A percentile compares a stretch with the other conserved stretches of the same genome.
Evolutionary conservation across 208 protist genomes (phyloP).

Genomic region (Trypanosoma rangeli): DNA sequence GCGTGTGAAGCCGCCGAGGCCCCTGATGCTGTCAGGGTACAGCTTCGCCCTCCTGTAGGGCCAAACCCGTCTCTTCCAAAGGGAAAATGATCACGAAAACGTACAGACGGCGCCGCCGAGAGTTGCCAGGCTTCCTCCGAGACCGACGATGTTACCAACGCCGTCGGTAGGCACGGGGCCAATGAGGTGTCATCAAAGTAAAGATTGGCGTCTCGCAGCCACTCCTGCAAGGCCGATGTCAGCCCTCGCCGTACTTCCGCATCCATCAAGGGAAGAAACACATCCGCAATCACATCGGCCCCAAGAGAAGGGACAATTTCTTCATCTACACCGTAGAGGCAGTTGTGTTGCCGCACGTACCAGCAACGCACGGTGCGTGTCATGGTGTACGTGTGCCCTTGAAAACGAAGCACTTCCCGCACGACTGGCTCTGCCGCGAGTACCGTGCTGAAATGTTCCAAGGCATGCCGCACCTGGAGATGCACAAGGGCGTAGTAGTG

Average conservation of each 20-base stretch:
- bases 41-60: background rate
- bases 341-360: constrained; percentile 74
- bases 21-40: background rate
- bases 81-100: constrained; percentile 56
- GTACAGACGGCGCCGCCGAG: constrained; percentile 34
- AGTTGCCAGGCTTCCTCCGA: constrained; percentile 28
- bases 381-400: constrained; percentile 36
- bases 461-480: constrained; percentile 21
- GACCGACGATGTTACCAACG: background rate
- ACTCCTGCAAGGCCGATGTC: constrained; percentile 3
- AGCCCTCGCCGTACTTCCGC: constrained; percentile 16
- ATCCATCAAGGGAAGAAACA: constrained; percentile 54
- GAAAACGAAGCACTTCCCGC: constrained; percentile 29
- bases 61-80: constrained; percentile 52
- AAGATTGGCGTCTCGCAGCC: constrained; percentile 9
- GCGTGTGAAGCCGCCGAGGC: background rate
- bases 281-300: constrained; percentile 36
- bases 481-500: constrained; percentile 41
- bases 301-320: constrained; percentile 41
- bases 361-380: constrained; percentile 32
- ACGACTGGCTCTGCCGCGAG: constrained; percentile 28
- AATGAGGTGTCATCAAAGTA: constrained; percentile 8
- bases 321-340: constrained; percentile 60
- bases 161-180: background rate
- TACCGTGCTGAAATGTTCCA: constrained; percentile 43